Percentiles rank a stretch among this genome's conserved stretches.
phyloP scores from a whole-genome alignment of 352 stramenopile species.

The Chrysophaeum taylorii region DNA sequence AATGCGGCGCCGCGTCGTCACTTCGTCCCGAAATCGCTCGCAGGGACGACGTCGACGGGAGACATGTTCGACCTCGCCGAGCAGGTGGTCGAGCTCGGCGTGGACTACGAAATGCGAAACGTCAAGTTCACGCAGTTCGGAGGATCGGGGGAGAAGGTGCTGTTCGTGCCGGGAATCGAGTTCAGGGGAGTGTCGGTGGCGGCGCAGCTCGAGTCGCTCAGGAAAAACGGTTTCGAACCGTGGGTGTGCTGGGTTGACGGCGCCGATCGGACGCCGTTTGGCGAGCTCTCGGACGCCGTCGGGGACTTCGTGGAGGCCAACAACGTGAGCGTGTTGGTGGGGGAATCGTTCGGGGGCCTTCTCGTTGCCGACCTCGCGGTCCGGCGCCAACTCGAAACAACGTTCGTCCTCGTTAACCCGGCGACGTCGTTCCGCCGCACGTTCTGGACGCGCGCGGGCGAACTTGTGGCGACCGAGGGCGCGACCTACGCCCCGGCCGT shows the following conservation, averaged over 20 bases:
- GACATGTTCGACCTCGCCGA: slow-evolving; percentile 2
- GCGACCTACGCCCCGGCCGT: neutral
- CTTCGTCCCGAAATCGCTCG: too few species aligned
- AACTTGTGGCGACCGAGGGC: neutral
- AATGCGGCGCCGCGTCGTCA: too few species aligned
- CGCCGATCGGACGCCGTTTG: neutral
- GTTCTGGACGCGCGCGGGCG: slow-evolving; percentile 26
- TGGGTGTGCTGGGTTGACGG: neutral
- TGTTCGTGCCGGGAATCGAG: slow-evolving; percentile 9
- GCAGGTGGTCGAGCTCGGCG: neutral
- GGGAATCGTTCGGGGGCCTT: slow-evolving; percentile 50
- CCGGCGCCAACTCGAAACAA: slow-evolving; percentile 17
- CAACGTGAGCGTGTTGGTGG: slow-evolving; percentile 41
- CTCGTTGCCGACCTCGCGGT: slow-evolving; percentile 43
- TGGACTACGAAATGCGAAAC: neutral
- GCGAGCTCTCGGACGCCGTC: neutral
- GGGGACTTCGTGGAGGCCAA: neutral
- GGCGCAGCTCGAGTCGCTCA: neutral
- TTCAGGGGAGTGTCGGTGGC: neutral
- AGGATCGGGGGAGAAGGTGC: neutral
- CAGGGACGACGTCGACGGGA: neutral
- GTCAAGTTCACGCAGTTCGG: neutral
- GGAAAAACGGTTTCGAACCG: neutral
- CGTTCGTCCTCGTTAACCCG: slow-evolving; percentile 50
- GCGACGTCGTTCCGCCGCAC: slow-evolving; percentile 53